Conservation (phyloP, 2,329 filamentous ascomycete genomes). For the Colletotrichum chrysophilum region DNA sequence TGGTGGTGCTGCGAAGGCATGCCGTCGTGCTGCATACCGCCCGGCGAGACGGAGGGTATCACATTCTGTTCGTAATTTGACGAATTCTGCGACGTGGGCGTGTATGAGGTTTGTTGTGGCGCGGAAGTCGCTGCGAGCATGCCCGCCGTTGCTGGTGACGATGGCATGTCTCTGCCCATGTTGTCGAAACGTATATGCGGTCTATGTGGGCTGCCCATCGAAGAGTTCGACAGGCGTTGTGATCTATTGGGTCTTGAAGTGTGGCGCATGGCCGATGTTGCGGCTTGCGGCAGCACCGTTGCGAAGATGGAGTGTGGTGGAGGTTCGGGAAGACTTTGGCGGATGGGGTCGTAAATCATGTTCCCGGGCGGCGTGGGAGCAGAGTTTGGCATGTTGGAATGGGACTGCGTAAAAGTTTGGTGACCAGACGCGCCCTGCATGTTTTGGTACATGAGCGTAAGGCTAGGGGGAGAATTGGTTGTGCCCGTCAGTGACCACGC, state of each 20-base stretch:
- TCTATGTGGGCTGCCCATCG: conserved; percentile 19
- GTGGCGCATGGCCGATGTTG: conserved; percentile 52
- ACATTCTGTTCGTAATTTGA: conserved; percentile 47
- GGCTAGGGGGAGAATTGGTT: conserved; percentile 83
- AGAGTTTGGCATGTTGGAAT: conserved; percentile 28
- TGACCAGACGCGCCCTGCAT: conserved; percentile 34
- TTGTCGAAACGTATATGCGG: conserved; percentile 32
- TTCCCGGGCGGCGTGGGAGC: conserved; percentile 59
- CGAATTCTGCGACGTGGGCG: conserved; percentile 46
- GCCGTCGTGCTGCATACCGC: conserved; percentile 43
- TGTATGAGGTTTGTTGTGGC: conserved; percentile 33
- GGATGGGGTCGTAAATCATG: conserved; percentile 66
- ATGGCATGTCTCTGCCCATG: conserved; percentile 32
- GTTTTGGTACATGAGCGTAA: conserved; percentile 81
- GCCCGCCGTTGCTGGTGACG: conserved; percentile 24
- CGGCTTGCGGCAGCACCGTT: conserved; percentile 53
- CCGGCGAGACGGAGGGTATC: conserved; percentile 43
- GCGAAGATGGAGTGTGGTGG: conserved; percentile 50
- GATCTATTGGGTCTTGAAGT: conserved; percentile 38
- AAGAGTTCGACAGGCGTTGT: conserved; percentile 27
- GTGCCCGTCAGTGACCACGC: conserved; percentile 90
- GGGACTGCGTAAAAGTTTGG: not conserved
- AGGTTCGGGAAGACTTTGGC: conserved; percentile 57
- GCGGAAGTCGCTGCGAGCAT: conserved; percentile 25
- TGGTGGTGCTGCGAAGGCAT: conserved; percentile 17